Percentiles rank a stretch among this genome's conserved stretches.
These are phyloP conservation scores for Ashbya aceris DNA, from an alignment of 1,139 yeast genomes.

Conservation along the genomic window DNA sequence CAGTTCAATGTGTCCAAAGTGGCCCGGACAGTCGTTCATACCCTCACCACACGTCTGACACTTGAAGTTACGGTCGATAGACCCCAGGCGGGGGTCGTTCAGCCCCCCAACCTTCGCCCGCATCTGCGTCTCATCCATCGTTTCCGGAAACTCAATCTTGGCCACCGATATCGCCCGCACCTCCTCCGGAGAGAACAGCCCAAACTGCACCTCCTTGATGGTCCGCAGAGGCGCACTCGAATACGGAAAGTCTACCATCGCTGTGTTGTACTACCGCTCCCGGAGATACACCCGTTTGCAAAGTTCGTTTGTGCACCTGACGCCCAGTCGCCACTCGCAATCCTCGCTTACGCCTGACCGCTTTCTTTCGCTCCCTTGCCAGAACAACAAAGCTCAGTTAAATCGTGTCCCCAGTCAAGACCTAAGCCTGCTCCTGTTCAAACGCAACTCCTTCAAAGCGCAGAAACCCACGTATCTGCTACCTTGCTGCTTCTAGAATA, in stretches of 20 bases:
- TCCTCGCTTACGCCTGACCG: too few relatives aligned
- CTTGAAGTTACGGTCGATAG: conserved; percentile 91
- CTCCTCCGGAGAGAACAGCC: conserved; percentile 96
- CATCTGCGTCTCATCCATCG: conserved; percentile 94
- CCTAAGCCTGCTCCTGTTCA: too few relatives aligned
- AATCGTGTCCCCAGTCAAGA: too few relatives aligned
- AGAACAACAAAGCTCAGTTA: too few relatives aligned
- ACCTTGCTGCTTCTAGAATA: too few relatives aligned
- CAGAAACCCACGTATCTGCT: too few relatives aligned
- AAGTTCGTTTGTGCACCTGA: too few relatives aligned
- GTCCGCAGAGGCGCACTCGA: conserved; percentile 97
- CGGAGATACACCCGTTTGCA: too few relatives aligned
- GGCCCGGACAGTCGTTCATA: conserved; percentile 99
- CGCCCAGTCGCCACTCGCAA: too few relatives aligned
- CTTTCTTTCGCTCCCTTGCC: too few relatives aligned
- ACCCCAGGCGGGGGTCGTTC: conserved; percentile 93
- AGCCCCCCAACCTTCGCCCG: conserved; percentile 95
- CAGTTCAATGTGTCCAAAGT: conserved; percentile 95
- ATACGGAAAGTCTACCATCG: conserved; percentile 60
- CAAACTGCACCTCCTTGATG: conserved; percentile 96
- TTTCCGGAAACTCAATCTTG: conserved; percentile 94
- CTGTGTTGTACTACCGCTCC: conserved; percentile 3
- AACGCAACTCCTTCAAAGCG: too few relatives aligned
- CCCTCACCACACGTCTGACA: conserved; percentile 99
- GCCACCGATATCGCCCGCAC: conserved; percentile 95